Evolutionary conservation across 192 early-diverging fungal genomes (phyloP), one percentile per base, ranked within the genome.

Genomic region (Umbelopsis isabellina): DNA sequence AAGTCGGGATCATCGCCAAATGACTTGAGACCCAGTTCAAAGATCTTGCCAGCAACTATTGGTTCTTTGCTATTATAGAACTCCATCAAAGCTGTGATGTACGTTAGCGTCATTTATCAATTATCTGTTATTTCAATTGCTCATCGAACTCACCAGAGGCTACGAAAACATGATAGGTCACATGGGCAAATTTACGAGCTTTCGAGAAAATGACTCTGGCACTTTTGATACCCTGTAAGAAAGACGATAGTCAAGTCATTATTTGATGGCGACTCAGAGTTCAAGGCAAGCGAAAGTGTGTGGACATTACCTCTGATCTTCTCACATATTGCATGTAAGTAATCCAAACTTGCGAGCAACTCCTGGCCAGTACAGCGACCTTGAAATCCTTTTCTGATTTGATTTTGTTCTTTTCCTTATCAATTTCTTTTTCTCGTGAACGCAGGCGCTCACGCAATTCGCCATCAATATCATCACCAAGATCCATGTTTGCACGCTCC

Each of bases 81-180:
- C 79, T 98, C 97, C 93, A 97, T 93, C 45, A 95, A 72, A 11
- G 95, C 97, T 67, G 79, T 46, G 1, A 16, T 41, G n/a, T 41
- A 41, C 7, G 10, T 41, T 41, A 41, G 37, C 7, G 37, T 41
- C 37, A 41, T 41, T 41, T 4, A 10, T 41, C 10, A 1, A 1
- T 41, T 9, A 41, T 1, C 7, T 41, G 10, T 4, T 35, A 10
- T 3, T 20, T 4, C 22, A 46, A 30, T 47, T n/a, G 22, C 5
- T 52, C 7, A 44, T 35, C 27, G 27, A 30, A 33, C 75, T 67
- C 71, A 89, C 88, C 88, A 45, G 90, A 89, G 2, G 93, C 88
- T n/a, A 93, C 90, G 79, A 83, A 95, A n/a, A 97, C 83, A 71
- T 97, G 95, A 73, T 93, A 90, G 6, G 92, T 93, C 46, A 90